Conservation (phyloP, 179 eudicot genomes). For the Monotropa hypopitys region DNA sequence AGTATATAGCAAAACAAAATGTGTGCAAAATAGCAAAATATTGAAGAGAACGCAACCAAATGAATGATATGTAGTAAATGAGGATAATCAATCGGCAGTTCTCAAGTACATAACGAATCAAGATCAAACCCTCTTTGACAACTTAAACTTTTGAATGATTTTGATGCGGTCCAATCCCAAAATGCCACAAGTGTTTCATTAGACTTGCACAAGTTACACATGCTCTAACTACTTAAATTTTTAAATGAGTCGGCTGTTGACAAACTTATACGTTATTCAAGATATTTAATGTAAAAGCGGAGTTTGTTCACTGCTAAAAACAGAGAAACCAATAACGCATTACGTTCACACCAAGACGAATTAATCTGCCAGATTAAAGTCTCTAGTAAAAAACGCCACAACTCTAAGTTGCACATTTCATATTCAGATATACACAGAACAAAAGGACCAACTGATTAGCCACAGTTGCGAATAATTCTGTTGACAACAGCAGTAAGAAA, state of each 20-base stretch:
- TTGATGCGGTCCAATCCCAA: background rate
- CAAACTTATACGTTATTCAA: too few relatives aligned
- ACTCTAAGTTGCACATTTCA: background rate
- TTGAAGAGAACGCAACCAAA: background rate
- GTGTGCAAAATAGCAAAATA: background rate
- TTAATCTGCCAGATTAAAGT: background rate
- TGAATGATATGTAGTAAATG: background rate
- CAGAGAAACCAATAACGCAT: background rate
- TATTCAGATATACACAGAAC: background rate
- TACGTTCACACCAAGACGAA: background rate
- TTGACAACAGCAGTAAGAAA: background rate
- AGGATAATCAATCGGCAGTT: background rate
- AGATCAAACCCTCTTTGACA: background rate
- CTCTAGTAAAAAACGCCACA: background rate
- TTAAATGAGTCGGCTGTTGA: background rate
- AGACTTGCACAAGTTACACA: background rate
- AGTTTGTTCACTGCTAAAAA: too few relatives aligned
- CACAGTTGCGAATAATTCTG: background rate
- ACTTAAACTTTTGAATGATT: background rate
- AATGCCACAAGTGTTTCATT: background rate
- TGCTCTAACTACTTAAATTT: background rate
- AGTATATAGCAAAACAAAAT: background rate
- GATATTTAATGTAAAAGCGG: too few relatives aligned
- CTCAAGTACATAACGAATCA: background rate
- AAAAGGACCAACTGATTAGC: background rate